Evolutionary conservation across 2,329 filamentous ascomycete species (phyloP).

Genomic region (Diaporthe ilicicola): DNA sequence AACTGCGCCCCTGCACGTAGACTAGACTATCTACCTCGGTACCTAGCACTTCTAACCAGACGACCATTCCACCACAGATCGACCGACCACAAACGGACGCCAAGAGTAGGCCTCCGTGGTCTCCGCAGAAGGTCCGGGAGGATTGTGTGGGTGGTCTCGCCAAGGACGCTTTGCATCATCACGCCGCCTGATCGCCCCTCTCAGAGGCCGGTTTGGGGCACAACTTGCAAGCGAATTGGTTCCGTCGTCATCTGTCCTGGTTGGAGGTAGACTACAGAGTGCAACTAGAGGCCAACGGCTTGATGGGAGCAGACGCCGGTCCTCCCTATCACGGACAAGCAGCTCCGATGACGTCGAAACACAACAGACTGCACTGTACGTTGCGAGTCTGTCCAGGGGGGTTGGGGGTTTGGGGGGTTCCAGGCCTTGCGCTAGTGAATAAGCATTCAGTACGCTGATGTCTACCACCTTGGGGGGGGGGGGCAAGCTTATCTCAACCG

Average conservation of each 20-base stretch:
- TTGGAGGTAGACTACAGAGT: background rate
- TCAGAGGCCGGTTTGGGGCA: background rate
- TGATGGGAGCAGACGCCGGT: background rate
- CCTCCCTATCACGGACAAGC: too few relatives aligned
- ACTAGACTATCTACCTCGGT: background rate
- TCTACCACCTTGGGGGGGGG: too few relatives aligned
- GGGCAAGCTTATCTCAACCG: background rate
- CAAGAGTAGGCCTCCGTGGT: background rate
- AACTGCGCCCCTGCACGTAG: background rate
- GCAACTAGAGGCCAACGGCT: too few relatives aligned
- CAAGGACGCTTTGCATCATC: conserved; percentile 19
- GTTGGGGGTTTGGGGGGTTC: too few relatives aligned
- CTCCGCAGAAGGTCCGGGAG: background rate
- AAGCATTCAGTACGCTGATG: background rate
- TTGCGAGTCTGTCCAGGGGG: background rate
- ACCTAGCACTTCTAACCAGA: too few relatives aligned
- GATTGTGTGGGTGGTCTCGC: background rate
- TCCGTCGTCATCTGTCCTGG: background rate
- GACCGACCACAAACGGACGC: background rate
- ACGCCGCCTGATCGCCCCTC: conserved; percentile 1
- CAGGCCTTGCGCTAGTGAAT: conserved; percentile 4
- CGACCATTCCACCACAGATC: too few relatives aligned
- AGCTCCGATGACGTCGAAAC: background rate
- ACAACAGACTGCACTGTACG: background rate
- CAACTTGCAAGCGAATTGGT: background rate